Conservation (phyloP, 331 rosid genomes). For the Erythrophleum ivorense region DNA sequence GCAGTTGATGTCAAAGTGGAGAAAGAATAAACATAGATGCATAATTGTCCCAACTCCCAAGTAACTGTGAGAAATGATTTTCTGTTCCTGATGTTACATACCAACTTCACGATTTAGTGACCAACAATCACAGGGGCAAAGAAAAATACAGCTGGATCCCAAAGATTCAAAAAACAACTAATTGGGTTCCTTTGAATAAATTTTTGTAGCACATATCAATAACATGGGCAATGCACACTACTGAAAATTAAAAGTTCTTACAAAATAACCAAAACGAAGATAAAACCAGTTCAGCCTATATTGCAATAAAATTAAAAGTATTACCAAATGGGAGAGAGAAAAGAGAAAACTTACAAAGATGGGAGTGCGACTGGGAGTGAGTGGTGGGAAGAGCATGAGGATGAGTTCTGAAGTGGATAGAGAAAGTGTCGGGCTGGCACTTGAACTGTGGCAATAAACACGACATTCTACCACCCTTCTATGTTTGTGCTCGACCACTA, state of each 20-base stretch:
- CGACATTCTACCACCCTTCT: conserved; percentile 44
- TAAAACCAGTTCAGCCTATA: not conserved
- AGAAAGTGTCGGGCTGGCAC: conserved; percentile 47
- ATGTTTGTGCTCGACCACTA: not conserved
- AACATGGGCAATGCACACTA: conserved; percentile 3
- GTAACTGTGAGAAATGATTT: not conserved
- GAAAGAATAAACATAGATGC: not conserved
- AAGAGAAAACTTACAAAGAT: conserved; percentile 30
- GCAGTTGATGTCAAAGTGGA: not conserved
- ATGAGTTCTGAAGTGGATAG: conserved; percentile 44
- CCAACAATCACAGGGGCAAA: not conserved
- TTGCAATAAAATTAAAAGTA: not conserved
- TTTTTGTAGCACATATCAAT: not conserved
- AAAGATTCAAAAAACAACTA: not conserved
- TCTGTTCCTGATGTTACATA: not conserved
- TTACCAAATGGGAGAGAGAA: conserved; percentile 11
- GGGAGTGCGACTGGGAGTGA: conserved; percentile 24
- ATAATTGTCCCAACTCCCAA: not conserved
- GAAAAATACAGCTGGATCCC: not conserved
- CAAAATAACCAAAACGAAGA: not conserved
- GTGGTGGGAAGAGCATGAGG: conserved; percentile 22
- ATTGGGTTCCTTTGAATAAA: not conserved
- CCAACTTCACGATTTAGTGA: not conserved
- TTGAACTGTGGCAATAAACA: conserved; percentile 64
- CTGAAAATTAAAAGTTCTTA: not conserved